Percentiles rank a stretch among this genome's conserved stretches.
These are phyloP conservation scores for Chrysanthemum makinoi DNA, from an alignment of 129 eudicot species.

Conservation along the genomic window DNA sequence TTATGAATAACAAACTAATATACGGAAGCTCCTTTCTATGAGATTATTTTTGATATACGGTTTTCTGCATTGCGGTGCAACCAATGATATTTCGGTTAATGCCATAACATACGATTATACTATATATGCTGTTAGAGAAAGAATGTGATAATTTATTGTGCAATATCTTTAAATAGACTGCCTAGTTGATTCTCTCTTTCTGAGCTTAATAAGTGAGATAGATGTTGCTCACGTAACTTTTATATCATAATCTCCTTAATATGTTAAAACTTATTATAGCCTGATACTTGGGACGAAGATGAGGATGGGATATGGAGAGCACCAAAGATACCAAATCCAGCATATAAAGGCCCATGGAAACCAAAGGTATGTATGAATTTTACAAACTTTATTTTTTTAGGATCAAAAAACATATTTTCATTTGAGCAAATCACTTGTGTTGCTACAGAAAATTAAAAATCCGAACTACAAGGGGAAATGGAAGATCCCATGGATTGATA, in stretches of 20 bases:
- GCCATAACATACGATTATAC: no score
- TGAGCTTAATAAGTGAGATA: no score
- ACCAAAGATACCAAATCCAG: conserved; percentile 86
- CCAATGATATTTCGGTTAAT: no score
- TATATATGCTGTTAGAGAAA: no score
- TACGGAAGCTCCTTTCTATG: no score
- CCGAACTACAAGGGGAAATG: conserved; percentile 98
- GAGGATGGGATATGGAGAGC: conserved; percentile 94
- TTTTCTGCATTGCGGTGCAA: no score
- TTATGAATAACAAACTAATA: no score
- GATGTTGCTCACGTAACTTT: background rate
- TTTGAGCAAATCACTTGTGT: conserved; percentile 5
- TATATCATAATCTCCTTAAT: background rate
- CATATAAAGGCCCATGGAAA: conserved; percentile 96
- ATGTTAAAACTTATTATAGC: conserved; percentile 40
- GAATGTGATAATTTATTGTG: no score
- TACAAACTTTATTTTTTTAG: background rate
- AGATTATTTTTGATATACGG: no score
- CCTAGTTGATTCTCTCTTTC: no score
- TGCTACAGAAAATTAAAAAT: conserved; percentile 78
- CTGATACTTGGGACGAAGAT: conserved; percentile 93
- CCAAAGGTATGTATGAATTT: conserved; percentile 55
- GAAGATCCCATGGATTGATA: conserved; percentile 95
- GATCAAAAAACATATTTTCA: background rate
- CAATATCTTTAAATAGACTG: no score